Evolutionary conservation across 208 protist species (phyloP), one percentile per base, ranked within the genome.

Genomic region (Polymyxa betae): DNA sequence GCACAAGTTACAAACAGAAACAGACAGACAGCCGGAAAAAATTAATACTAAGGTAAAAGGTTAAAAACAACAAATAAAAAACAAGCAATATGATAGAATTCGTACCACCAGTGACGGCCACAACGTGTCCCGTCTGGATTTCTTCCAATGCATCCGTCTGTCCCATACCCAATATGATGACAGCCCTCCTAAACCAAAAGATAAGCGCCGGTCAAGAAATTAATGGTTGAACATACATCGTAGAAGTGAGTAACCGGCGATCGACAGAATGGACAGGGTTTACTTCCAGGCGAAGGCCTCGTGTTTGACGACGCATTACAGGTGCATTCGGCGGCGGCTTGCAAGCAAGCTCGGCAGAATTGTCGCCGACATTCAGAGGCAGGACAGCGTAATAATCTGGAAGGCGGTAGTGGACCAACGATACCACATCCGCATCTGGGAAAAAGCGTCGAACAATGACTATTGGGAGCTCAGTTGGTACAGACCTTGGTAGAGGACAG

Each of bases 61-160:
- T 12, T 82, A 82, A 82, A 43, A 20, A 20, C 10, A 35, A 43
- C 40, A 20, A 40, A 38, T 43, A 5, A 35, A 5, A 82, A 20
- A 82, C 16, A 5, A 40, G 35, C 5, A 35, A 82, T 60, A 29
- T 5, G 72, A 16, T 38, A 43, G n/a, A 82, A 82, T n/a, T 35
- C 72, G 10, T 82, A 82, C 72, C 72, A 82, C 72, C 72, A 82
- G n/a, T 82, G 72, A 40, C 72, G 72, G n/a, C 72, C n/a, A 43
- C 72, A 82, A 5, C n/a, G 35, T 45, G 72, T 82, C 35, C 72
- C 72, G 35, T 82, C 72, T 43, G 72, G 72, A 35, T 82, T 82
- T 16, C 72, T 35, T 5, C 72, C 72, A 5, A 16, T 5, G 72
- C 72, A 82, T 5, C 72, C 72, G 35, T 43, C 72, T 16, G 35